Evolutionary conservation across 2,329 filamentous ascomycete species (phyloP).

Genomic region (Fusarium incarnatum): DNA sequence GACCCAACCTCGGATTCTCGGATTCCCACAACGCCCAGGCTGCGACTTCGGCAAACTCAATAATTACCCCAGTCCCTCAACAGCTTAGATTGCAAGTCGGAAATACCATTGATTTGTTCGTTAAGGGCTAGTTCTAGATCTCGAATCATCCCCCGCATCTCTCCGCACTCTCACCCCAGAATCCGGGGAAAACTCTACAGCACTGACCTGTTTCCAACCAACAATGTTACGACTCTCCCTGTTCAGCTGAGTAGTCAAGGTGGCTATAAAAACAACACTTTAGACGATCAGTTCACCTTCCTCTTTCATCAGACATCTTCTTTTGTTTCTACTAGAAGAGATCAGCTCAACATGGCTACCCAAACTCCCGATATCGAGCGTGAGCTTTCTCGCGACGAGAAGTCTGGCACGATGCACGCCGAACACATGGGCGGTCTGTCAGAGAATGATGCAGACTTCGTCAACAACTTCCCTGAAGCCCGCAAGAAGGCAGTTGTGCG

Average conservation of each 20-base stretch:
- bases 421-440: slow-evolving; percentile 26
- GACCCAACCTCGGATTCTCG: not conserved
- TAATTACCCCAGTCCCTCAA: not conserved
- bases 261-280: not conserved
- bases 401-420: slow-evolving; percentile 39
- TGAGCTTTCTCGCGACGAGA: slow-evolving; percentile 36
- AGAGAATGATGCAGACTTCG: slow-evolving; percentile 5
- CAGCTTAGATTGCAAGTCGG: not conserved
- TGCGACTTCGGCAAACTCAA: not conserved
- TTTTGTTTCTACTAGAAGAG: not conserved
- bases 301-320: not conserved
- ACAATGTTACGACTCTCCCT: not conserved
- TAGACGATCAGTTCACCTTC: not conserved
- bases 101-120: slow-evolving; percentile 2
- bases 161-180: slow-evolving; percentile 24
- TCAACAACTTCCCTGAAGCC: slow-evolving; percentile 5
- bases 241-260: not conserved
- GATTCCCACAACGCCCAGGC: not conserved
- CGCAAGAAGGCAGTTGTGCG: slow-evolving; percentile 1
- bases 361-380: slow-evolving; percentile 44
- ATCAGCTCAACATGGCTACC: slow-evolving; percentile 21
- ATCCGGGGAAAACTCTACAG: slow-evolving; percentile 14
- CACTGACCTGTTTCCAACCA: not conserved
- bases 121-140: not conserved
- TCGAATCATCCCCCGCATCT: slow-evolving; percentile 25